phyloP scores from a whole-genome alignment of 2,329 filamentous ascomycete species.

The Talaromyces sp. region DNA sequence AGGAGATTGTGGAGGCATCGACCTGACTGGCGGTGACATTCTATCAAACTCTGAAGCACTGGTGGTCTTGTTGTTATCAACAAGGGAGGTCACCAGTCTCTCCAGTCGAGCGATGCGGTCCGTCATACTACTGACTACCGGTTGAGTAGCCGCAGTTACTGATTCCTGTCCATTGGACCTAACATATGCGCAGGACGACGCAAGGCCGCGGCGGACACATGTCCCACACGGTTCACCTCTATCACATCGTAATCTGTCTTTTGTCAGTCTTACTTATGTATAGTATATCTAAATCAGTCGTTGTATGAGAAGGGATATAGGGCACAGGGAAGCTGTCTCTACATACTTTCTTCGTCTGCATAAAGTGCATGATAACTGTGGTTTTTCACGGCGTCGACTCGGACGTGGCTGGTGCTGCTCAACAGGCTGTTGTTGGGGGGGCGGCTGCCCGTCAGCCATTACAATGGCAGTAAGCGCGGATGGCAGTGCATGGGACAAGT shows the following conservation, averaged over 20 bases:
- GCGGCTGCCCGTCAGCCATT: constrained; percentile 10
- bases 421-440: not conserved
- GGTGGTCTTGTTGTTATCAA: not conserved
- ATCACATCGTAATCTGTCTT: constrained; percentile 10
- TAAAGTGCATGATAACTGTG: constrained; percentile 8
- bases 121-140: constrained; percentile 6
- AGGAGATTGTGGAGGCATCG: not conserved
- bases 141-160: not conserved
- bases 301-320: not conserved
- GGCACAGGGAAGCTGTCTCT: not conserved
- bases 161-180: constrained; percentile 4
- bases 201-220: constrained; percentile 11
- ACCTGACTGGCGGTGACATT: not conserved
- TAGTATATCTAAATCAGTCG: not conserved
- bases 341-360: constrained; percentile 16
- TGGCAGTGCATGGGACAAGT: not conserved
- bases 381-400: constrained; percentile 12
- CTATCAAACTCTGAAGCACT: not conserved
- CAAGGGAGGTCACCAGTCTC: not conserved
- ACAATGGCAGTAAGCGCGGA: not conserved
- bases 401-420: constrained; percentile 4
- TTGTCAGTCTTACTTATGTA: not conserved
- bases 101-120: constrained; percentile 13
- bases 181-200: constrained; percentile 8
- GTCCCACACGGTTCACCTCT: constrained; percentile 10